Percentiles rank a stretch among this genome's conserved stretches.
Conservation (phyloP, 257 asterid genomes). For the Striga asiatica region DNA sequence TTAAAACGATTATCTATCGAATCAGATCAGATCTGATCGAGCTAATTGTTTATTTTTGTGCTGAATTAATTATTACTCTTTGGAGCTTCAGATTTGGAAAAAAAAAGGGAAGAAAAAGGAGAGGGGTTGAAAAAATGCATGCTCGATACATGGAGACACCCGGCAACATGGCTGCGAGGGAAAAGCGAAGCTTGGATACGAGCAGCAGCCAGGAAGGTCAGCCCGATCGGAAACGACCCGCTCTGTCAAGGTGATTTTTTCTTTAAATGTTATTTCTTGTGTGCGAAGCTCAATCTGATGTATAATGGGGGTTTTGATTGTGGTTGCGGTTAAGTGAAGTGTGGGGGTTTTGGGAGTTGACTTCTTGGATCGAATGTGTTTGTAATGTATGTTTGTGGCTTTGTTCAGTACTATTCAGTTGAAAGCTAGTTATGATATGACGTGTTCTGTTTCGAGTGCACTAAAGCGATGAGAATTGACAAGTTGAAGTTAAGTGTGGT, state of each 20-base stretch:
- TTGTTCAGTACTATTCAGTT: background rate
- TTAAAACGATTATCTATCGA: background rate
- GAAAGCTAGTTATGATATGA: background rate
- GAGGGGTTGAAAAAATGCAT: slow-evolving; percentile 38
- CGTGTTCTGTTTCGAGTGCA: background rate
- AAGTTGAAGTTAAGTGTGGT: background rate
- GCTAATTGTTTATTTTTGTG: background rate
- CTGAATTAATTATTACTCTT: slow-evolving; percentile 19
- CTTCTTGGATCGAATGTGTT: slow-evolving; percentile 15
- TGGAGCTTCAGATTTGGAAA: slow-evolving; percentile 4
- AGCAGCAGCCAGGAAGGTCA: slow-evolving; percentile 52
- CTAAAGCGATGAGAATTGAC: background rate
- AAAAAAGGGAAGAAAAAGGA: background rate
- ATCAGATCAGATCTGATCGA: slow-evolving; percentile 45
- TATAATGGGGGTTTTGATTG: background rate
- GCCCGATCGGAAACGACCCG: slow-evolving; percentile 88
- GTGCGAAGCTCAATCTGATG: background rate
- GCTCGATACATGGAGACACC: slow-evolving; percentile 46
- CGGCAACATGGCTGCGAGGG: slow-evolving; percentile 60
- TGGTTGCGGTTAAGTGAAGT: background rate
- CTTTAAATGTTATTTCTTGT: background rate
- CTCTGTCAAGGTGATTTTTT: slow-evolving; percentile 77
- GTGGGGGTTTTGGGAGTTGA: slow-evolving; percentile 19
- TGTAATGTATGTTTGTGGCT: background rate
- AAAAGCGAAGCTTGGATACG: slow-evolving; percentile 68